phyloP scores from a whole-genome alignment of 371 early-diverging fungal genomes.

The Cokeromyces recurvatus region DNA sequence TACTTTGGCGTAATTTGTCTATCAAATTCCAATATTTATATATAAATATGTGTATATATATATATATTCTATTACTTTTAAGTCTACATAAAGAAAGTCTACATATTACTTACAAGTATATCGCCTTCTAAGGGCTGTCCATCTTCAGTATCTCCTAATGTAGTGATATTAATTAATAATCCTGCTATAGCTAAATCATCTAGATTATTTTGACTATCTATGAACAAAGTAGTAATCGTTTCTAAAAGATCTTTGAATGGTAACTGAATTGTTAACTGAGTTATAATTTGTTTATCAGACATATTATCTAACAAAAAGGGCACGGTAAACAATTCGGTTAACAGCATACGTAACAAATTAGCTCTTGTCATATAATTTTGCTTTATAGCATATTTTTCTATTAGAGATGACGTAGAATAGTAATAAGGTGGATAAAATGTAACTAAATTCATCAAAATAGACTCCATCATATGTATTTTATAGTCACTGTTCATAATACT shows the following conservation, averaged over 20 bases:
- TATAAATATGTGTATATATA: too few species aligned
- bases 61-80: too few species aligned
- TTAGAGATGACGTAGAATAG: conserved; percentile 4
- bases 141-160: conserved; percentile 14
- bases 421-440: conserved; percentile 10
- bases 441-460: conserved; percentile 2
- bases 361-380: conserved; percentile 7
- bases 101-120: conserved; percentile 5
- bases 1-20: conserved; percentile 21
- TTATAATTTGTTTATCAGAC: neutral
- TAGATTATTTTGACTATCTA: neutral
- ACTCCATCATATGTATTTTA: conserved; percentile 1
- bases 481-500: neutral
- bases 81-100: too few species aligned
- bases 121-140: conserved; percentile 10
- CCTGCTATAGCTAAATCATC: conserved; percentile 12
- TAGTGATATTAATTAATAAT: conserved; percentile 30
- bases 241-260: conserved; percentile 14
- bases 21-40: neutral
- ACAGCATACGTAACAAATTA: neutral
- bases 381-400: neutral
- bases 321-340: conserved; percentile 6
- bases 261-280: neutral
- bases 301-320: conserved; percentile 24
- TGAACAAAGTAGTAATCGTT: neutral